These are phyloP conservation scores for Leccinum pellstonianum DNA, from an alignment of 768 basidiomycete species.

Conservation along the genomic window DNA sequence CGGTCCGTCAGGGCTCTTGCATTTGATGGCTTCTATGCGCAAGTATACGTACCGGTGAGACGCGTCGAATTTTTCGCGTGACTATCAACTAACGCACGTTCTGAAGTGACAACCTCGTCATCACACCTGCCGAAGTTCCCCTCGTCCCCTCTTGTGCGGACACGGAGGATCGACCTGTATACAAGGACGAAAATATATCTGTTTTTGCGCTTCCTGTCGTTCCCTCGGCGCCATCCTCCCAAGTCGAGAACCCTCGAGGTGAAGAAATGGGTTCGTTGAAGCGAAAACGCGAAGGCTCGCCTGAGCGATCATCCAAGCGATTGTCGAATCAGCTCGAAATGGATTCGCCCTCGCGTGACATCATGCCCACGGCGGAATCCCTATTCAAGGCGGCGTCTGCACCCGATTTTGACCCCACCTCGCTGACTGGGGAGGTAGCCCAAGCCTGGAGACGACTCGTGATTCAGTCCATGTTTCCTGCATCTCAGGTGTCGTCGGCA, in stretches of 20 bases:
- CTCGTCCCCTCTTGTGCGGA: slow-evolving; percentile 20
- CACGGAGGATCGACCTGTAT: slow-evolving; percentile 43
- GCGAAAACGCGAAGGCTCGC: slow-evolving; percentile 45
- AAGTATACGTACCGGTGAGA: slow-evolving; percentile 62
- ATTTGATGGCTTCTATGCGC: slow-evolving; percentile 70
- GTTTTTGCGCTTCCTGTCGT: slow-evolving; percentile 62
- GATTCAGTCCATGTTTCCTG: slow-evolving; percentile 64
- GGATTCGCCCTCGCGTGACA: not conserved
- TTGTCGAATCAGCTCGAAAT: not conserved
- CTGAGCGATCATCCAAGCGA: slow-evolving; percentile 39
- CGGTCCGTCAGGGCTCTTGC: slow-evolving; percentile 73
- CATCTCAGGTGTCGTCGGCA: slow-evolving; percentile 22
- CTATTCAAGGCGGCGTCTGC: slow-evolving; percentile 26
- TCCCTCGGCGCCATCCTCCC: slow-evolving; percentile 10
- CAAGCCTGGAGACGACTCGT: slow-evolving; percentile 55
- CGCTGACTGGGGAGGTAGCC: slow-evolving; percentile 43
- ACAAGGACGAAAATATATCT: slow-evolving; percentile 59
- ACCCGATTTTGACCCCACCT: slow-evolving; percentile 29
- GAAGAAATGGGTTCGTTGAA: slow-evolving; percentile 26
- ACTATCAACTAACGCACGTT: not conserved
- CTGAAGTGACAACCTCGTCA: slow-evolving; percentile 49
- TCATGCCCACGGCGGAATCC: not conserved
- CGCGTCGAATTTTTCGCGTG: not conserved
- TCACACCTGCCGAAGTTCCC: slow-evolving; percentile 47
- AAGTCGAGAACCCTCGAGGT: not conserved